Evolutionary conservation across 345 rosid species (phyloP), one percentile per base, ranked within the genome.

Genomic region (Sisymbrium altissimum): DNA sequence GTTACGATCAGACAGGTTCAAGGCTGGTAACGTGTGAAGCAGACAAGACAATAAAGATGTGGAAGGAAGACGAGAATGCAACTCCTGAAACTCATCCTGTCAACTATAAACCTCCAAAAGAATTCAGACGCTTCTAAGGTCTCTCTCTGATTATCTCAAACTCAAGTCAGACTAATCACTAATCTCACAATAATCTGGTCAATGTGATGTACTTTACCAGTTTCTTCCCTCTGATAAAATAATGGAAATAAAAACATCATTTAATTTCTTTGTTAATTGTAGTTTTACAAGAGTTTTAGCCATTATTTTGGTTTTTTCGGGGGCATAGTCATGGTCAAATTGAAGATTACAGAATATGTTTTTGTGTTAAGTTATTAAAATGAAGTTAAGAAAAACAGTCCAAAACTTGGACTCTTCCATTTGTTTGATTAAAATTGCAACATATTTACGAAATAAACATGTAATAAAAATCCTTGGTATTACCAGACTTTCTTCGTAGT

Each of bases 1-100:
- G 81, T 14, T 95, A 88, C 27, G 98, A 95, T 50, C 1, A 81
- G 13, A 92, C 97, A 13, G 97, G 98, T 54, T 75, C 97, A 29
- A 86, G 96, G 74, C 83, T 95, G 38, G 64, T 90, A 33, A 70
- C 85, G 1, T 92, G 98, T 17, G 94, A 95, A 68, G 94, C 89
- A 25, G 98, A 92, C 41, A 95, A 90, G 77, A 92, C 98, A 0
- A 92, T 95, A 49, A 89, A 92, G 79, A 88, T 95, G 92, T 95
- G 97, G 99, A 95, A 86, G 72, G 94, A 92, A 83, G 97, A 95
- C 18, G 96, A 90, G 55, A 81, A 36, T 29, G 97, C 98, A 18
- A 90, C 97, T 57, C 88, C 89, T 9, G 93, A 92, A 77, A 92
- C 94, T 25, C 94, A 95, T 84, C 97, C 98, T 61, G 76, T 95